Conservation (phyloP, 805 yeast genomes). For the Brettanomyces custersianus region DNA sequence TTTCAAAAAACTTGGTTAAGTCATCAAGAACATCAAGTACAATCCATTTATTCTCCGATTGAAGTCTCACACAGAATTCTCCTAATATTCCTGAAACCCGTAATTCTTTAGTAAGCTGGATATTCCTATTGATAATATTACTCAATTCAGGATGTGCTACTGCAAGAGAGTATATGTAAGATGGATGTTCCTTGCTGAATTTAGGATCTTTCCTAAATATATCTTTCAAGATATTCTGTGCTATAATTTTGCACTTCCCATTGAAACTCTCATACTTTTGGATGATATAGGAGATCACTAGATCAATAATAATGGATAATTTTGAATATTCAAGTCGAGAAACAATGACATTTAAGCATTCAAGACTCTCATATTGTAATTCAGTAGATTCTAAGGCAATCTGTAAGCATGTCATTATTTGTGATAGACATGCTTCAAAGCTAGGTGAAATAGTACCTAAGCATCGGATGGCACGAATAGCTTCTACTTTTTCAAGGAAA, state of each 20-base stretch:
- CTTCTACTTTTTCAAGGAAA: slow-evolving; percentile 58
- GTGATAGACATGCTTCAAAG: slow-evolving; percentile 56
- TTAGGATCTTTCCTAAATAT: slow-evolving; percentile 26
- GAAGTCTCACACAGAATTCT: slow-evolving; percentile 47
- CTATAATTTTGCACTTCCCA: slow-evolving; percentile 37
- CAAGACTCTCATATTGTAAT: slow-evolving; percentile 51
- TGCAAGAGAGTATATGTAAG: slow-evolving; percentile 42
- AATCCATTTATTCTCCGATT: slow-evolving; percentile 59
- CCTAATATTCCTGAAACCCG: slow-evolving; percentile 20
- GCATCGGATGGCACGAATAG: slow-evolving; percentile 66
- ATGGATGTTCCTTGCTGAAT: slow-evolving; percentile 32
- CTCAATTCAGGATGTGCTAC: slow-evolving; percentile 34
- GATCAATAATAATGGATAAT: slow-evolving; percentile 59
- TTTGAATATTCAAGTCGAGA: slow-evolving; percentile 46
- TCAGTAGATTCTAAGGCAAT: slow-evolving; percentile 59
- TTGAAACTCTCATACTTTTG: slow-evolving; percentile 56
- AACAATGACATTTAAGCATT: slow-evolving; percentile 61
- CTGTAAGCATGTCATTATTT: slow-evolving; percentile 78
- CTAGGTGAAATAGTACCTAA: slow-evolving; percentile 44
- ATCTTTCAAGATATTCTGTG: slow-evolving; percentile 39
- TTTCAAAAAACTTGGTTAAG: slow-evolving; percentile 41
- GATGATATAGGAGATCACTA: slow-evolving; percentile 61
- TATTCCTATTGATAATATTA: slow-evolving; percentile 12
- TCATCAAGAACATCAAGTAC: slow-evolving; percentile 66
- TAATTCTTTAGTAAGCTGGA: slow-evolving; percentile 21